A percentile compares a stretch with the other conserved stretches of the same genome.
phyloP scores from a whole-genome alignment of 495 filamentous ascomycete genomes.

The Pseudoneurospora amorphoporcata region DNA sequence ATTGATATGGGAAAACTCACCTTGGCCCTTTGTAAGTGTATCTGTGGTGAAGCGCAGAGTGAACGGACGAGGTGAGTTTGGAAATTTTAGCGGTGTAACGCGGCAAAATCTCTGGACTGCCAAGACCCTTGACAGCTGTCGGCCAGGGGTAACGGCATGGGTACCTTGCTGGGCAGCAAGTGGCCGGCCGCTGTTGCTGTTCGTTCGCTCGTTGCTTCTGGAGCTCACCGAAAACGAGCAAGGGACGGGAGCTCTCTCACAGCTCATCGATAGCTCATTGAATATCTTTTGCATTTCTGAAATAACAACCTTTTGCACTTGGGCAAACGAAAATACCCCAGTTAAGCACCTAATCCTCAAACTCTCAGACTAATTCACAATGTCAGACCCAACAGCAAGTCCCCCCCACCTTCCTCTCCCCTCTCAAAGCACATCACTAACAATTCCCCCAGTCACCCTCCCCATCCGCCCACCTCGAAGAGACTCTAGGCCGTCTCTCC shows the following conservation, averaged over 20 bases:
- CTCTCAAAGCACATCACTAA: background rate
- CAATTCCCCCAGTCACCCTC: background rate
- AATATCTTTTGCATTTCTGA: background rate
- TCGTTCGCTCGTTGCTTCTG: background rate
- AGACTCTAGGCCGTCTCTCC: slow-evolving; percentile 48
- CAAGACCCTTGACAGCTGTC: background rate
- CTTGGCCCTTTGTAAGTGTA: background rate
- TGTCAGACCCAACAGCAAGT: background rate
- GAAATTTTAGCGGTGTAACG: slow-evolving; percentile 36
- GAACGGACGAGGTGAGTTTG: background rate
- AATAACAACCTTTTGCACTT: background rate
- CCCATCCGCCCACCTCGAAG: slow-evolving; percentile 27
- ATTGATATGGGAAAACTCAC: background rate
- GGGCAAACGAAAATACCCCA: background rate
- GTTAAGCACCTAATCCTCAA: background rate
- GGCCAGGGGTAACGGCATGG: background rate
- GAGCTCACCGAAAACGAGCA: background rate
- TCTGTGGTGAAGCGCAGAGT: background rate
- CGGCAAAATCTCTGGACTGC: slow-evolving; percentile 21
- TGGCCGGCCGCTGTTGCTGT: background rate
- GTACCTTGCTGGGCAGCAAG: background rate
- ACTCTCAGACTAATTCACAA: background rate
- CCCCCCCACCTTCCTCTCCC: background rate
- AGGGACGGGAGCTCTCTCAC: background rate
- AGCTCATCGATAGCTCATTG: background rate